Conservation (phyloP, 2,329 filamentous ascomycete genomes). For the Septoria petroselini region DNA sequence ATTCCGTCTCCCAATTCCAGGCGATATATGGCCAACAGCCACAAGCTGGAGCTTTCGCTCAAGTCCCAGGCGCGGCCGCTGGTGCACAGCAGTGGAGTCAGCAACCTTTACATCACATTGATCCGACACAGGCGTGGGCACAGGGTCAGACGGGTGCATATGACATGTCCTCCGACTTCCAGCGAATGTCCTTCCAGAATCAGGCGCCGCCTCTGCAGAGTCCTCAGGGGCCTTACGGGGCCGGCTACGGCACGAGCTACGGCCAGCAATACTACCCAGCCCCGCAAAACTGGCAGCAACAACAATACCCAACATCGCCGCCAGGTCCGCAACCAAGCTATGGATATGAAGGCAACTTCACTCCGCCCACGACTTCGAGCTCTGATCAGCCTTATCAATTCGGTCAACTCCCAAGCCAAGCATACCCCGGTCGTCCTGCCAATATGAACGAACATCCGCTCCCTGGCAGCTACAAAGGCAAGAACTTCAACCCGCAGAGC, state of each 20-base stretch:
- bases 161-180: constrained; percentile 47
- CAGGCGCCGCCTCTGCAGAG: constrained; percentile 29
- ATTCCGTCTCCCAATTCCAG: constrained; percentile 15
- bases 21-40: constrained; percentile 20
- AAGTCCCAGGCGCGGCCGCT: constrained; percentile 7
- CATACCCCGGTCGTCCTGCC: constrained; percentile 67
- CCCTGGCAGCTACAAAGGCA: constrained; percentile 77
- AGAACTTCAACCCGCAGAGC: constrained; percentile 90
- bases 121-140: constrained; percentile 38
- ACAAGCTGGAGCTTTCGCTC: constrained; percentile 13
- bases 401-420: constrained; percentile 69
- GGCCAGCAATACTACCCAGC: constrained; percentile 29
- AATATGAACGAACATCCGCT: constrained; percentile 76
- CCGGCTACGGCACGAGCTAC: constrained; percentile 20
- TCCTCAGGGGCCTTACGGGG: constrained; percentile 19
- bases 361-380: constrained; percentile 36
- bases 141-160: constrained; percentile 40
- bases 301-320: constrained; percentile 31
- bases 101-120: constrained; percentile 32
- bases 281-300: constrained; percentile 34
- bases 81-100: constrained; percentile 24
- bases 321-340: constrained; percentile 21
- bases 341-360: constrained; percentile 16
- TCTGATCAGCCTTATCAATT: constrained; percentile 61
- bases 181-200: constrained; percentile 48